phyloP scores from a whole-genome alignment of 2,329 filamentous ascomycete genomes.

The Coleophoma crateriformis region DNA sequence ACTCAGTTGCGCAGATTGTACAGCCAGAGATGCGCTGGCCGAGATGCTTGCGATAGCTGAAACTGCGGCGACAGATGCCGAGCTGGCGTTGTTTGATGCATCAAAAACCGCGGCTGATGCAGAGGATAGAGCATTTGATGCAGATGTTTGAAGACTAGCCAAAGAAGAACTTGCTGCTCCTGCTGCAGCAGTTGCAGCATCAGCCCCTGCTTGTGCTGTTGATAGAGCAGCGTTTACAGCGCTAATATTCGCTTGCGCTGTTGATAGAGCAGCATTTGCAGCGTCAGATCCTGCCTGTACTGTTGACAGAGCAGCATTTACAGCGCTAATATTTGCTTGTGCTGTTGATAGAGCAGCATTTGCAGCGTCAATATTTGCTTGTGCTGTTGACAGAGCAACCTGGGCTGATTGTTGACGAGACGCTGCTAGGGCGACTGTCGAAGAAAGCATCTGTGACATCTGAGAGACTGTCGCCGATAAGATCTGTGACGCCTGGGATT shows the following conservation, averaged over 20 bases:
- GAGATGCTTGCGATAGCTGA: not conserved
- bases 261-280: not conserved
- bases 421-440: conserved; percentile 9
- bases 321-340: too few relatives aligned
- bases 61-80: not conserved
- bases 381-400: too few relatives aligned
- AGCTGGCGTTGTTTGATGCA: not conserved
- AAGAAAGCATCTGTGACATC: conserved; percentile 14
- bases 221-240: not conserved
- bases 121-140: not conserved
- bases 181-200: not conserved
- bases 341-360: too few relatives aligned
- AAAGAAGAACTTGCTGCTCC: not conserved
- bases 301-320: too few relatives aligned
- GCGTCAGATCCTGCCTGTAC: too few relatives aligned
- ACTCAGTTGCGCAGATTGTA: not conserved
- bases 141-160: not conserved
- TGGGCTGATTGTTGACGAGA: too few relatives aligned
- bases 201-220: not conserved
- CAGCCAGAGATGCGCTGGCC: not conserved
- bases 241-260: conserved; percentile 5
- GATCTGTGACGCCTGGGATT: not conserved
- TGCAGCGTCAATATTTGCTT: too few relatives aligned
- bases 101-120: not conserved
- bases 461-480: not conserved